Evolutionary conservation across 495 filamentous ascomycete species (phyloP), one percentile per base, ranked within the genome.

Genomic region (Aspergillus egyptiacus): DNA sequence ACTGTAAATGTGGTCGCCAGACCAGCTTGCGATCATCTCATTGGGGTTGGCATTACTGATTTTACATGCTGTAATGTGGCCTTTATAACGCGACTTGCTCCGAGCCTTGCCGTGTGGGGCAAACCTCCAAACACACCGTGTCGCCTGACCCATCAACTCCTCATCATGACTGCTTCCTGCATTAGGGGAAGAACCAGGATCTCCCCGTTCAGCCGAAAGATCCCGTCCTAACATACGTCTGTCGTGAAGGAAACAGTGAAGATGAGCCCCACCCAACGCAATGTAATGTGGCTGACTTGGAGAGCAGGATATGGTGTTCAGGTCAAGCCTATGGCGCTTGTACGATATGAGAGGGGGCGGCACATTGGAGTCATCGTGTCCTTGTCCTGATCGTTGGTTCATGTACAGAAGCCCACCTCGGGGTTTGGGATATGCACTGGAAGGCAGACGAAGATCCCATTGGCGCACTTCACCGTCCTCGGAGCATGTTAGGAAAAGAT

Each of bases 381-480:
- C 64, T 50, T 67, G 48, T 23, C 65, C 60, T n/a, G 62, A 64
- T 14, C 69, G 62, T 38, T 68, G 66, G 13, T 65, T 58, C 56
- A 75, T 66, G 55, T 74, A 74, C 20, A 75, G 69, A 48, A 77
- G 71, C 10, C 76, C 69, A 22, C 71, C 72, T 15, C 64, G 64
- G 4, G 79, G 74, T 23, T 72, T 57, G 11, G 82, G 82, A 51
- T 89, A 88, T 7, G 75, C 71, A 13, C 74, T 77, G 7, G 81
- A 82, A 22, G 85, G 85, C 51, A 80, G 78, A 9, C 85, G 72
- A 34, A 85, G 58, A 59, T 89, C 85, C 74, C 84, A 89, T 56
- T 89, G 85, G 37, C 85, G 77, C 17, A 87, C 84, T 47, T 86
- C 84, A 5, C 85, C 85, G 62, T 89, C 85, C 61, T 89, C 85